Evolutionary conservation across 2,329 filamentous ascomycete genomes (phyloP).

Genomic region (Fusarium sp.): DNA sequence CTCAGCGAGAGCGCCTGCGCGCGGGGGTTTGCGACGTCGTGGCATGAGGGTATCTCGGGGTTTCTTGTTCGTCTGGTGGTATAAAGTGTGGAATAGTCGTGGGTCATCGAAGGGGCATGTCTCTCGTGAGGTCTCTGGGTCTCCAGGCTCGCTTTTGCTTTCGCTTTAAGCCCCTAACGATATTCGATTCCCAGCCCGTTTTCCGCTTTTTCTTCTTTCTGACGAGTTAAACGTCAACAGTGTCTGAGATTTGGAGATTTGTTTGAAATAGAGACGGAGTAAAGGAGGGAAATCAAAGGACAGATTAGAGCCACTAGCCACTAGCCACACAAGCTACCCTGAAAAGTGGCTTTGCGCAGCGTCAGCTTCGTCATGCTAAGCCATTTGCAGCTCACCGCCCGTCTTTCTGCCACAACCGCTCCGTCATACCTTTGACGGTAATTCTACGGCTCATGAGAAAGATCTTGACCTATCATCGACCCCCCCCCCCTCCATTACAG

Average conservation of each 20-base stretch:
- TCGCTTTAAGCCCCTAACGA: constrained; percentile 6
- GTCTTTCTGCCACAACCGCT: constrained; percentile 27
- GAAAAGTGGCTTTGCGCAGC: constrained; percentile 15
- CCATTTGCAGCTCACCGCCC: constrained; percentile 21
- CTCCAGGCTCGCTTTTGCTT: constrained; percentile 6
- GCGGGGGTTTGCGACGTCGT: constrained; percentile 65
- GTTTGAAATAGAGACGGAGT: constrained; percentile 1
- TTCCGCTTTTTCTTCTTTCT: not conserved
- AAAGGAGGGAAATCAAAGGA: constrained; percentile 24
- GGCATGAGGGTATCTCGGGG: constrained; percentile 52
- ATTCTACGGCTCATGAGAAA: constrained; percentile 24
- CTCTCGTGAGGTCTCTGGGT: constrained; percentile 27
- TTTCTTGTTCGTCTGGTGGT: not conserved
- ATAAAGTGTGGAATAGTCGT: not conserved
- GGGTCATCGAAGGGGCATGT: constrained; percentile 37
- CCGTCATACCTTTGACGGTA: constrained; percentile 32
- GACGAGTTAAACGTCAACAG: not conserved
- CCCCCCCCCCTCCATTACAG: constrained; percentile 12
- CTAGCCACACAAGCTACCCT: constrained; percentile 27
- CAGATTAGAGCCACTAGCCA: constrained; percentile 30
- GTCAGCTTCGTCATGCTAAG: not conserved
- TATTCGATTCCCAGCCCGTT: not conserved
- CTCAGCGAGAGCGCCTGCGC: constrained; percentile 67
- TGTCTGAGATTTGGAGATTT: not conserved
- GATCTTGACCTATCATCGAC: constrained; percentile 27